Conservation (phyloP, 2,329 filamentous ascomycete genomes). For the Penicillium sp. region DNA sequence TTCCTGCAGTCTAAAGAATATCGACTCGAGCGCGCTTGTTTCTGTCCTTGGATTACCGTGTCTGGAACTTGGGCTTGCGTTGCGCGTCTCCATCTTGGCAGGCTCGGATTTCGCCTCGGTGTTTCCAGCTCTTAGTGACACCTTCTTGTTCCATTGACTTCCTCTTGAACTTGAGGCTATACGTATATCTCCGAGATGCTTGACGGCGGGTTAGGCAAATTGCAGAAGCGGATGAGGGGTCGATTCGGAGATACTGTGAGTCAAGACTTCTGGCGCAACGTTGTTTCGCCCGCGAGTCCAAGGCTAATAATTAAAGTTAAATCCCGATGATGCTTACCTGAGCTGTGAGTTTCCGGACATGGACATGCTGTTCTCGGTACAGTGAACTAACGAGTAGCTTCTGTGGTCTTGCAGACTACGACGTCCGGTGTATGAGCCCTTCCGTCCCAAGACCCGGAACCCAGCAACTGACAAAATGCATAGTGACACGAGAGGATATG, state of each 20-base stretch:
- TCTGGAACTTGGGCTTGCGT: not conserved
- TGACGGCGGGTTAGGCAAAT: constrained; percentile 23
- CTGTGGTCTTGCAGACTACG: constrained; percentile 52
- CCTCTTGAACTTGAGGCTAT: not conserved
- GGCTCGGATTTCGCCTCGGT: not conserved
- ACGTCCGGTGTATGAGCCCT: constrained; percentile 57
- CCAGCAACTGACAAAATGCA: constrained; percentile 15
- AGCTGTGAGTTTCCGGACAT: constrained; percentile 57
- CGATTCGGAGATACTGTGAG: constrained; percentile 39
- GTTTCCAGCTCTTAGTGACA: not conserved
- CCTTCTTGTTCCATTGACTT: not conserved
- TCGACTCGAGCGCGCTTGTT: not conserved
- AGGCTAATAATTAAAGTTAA: constrained; percentile 39
- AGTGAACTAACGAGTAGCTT: constrained; percentile 10
- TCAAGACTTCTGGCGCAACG: constrained; percentile 3
- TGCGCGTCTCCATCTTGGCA: not conserved
- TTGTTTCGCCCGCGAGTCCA: not conserved
- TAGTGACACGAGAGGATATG: constrained; percentile 86
- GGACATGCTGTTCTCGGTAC: not conserved
- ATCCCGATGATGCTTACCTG: constrained; percentile 66
- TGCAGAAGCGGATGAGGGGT: constrained; percentile 38
- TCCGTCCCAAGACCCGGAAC: not conserved
- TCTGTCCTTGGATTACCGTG: not conserved
- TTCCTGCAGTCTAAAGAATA: not conserved
- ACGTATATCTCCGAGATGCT: constrained; percentile 8